phyloP scores from a whole-genome alignment of 176 grass and related monocot species.

The Phragmites australis region DNA sequence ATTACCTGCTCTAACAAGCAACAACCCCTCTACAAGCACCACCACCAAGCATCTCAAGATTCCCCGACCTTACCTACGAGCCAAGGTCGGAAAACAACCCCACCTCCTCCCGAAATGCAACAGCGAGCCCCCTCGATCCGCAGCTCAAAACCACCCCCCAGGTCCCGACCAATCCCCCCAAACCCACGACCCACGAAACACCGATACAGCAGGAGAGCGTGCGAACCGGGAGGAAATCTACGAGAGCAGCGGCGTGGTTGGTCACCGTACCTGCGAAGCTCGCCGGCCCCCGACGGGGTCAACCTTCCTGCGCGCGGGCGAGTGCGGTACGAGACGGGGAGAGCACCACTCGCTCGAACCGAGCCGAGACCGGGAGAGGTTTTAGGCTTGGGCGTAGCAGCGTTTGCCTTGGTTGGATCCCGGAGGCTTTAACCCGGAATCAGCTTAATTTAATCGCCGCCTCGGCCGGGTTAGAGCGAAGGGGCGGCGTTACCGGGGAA shows the following conservation, averaged over 20 bases:
- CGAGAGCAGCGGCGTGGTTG: neutral
- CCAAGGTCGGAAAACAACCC: neutral
- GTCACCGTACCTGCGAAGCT: conserved; percentile 1
- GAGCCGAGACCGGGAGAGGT: neutral
- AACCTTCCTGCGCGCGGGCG: conserved; percentile 20
- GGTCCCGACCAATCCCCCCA: neutral
- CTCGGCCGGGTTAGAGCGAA: neutral
- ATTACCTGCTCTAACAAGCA: neutral
- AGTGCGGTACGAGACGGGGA: neutral
- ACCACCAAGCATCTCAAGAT: conserved; percentile 7
- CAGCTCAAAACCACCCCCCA: conserved; percentile 2
- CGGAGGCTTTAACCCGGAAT: neutral
- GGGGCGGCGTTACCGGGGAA: neutral
- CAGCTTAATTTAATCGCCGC: conserved; percentile 22
- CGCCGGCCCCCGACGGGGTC: neutral
- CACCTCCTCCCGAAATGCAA: neutral
- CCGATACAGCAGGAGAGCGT: neutral
- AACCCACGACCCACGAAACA: neutral
- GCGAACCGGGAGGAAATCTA: neutral
- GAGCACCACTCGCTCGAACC: neutral
- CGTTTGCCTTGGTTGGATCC: neutral
- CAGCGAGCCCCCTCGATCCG: neutral
- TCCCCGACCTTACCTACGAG: neutral
- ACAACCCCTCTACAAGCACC: neutral
- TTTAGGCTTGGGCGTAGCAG: conserved; percentile 6